phyloP scores from a whole-genome alignment of 257 asterid species.

The Salvia splendens region DNA sequence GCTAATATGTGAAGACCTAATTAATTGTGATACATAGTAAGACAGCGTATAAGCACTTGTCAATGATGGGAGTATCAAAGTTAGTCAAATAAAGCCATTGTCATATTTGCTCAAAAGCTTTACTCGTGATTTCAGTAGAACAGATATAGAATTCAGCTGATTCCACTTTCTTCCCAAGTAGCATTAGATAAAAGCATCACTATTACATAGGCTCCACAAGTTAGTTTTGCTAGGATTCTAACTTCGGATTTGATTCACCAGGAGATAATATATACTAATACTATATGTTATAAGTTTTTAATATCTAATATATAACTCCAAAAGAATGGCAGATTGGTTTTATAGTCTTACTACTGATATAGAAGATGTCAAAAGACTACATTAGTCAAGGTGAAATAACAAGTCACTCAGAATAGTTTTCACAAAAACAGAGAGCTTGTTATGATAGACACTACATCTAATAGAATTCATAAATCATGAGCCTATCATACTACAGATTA shows the following conservation, averaged over 20 bases:
- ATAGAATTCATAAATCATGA: neutral
- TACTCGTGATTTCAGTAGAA: slow-evolving; percentile 16
- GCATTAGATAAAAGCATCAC: slow-evolving; percentile 10
- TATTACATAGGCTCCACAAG: neutral
- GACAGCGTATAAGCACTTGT: slow-evolving; percentile 9
- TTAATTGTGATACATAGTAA: slow-evolving; percentile 2
- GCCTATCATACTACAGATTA: neutral
- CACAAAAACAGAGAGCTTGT: no score
- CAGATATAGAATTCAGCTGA: slow-evolving; percentile 8
- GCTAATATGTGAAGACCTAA: slow-evolving; percentile 9
- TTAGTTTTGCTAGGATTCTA: neutral
- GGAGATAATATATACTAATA: neutral
- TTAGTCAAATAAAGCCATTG: neutral
- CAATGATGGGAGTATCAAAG: neutral
- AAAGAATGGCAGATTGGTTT: neutral
- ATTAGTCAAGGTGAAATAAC: no score
- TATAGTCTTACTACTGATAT: no score
- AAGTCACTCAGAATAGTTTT: no score
- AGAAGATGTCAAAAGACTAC: no score
- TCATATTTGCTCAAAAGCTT: neutral
- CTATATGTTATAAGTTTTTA: neutral
- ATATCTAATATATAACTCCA: neutral
- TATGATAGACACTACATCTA: no score
- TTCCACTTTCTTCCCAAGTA: neutral
- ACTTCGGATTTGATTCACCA: slow-evolving; percentile 9